A percentile compares a stretch with the other conserved stretches of the same genome.
phyloP scores from a whole-genome alignment of 768 basidiomycete species.

The Gelatoporia subvermispora region DNA sequence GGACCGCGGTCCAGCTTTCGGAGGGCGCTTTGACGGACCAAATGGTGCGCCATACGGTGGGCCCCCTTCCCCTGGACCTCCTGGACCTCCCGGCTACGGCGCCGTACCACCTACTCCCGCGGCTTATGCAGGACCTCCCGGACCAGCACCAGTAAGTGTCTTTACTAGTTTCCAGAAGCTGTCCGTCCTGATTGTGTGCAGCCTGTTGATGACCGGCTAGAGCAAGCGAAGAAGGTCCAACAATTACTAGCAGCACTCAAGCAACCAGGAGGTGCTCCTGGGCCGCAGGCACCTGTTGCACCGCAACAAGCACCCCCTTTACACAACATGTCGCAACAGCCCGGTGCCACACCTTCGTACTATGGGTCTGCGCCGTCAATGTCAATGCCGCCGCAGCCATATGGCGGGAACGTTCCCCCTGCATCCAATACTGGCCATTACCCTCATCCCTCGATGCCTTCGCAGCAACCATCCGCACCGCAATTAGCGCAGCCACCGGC shows the following conservation, averaged over 20 bases:
- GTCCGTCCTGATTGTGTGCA: conserved; percentile 22
- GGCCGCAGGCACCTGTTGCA: conserved; percentile 27
- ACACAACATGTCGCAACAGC: conserved; percentile 19
- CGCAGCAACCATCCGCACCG: conserved; percentile 22
- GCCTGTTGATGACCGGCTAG: conserved; percentile 72
- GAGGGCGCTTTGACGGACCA: conserved; percentile 13
- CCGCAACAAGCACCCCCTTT: conserved; percentile 17
- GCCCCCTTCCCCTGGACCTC: conserved; percentile 7
- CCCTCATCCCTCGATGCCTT: conserved; percentile 26
- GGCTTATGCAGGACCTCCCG: conserved; percentile 28
- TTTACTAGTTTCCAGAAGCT: too few relatives aligned
- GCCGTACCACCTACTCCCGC: conserved; percentile 30
- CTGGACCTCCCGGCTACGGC: conserved; percentile 30
- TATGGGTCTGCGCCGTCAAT: conserved; percentile 9
- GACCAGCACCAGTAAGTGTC: conserved; percentile 28
- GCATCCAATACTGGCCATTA: conserved; percentile 15
- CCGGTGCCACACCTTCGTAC: conserved; percentile 7
- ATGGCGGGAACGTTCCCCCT: conserved; percentile 21
- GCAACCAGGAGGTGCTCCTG: conserved; percentile 45
- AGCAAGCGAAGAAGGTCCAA: conserved; percentile 84
- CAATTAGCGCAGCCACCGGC: conserved; percentile 31
- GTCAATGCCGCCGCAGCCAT: conserved; percentile 14
- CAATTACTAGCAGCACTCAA: conserved; percentile 81
- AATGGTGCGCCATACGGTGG: conserved; percentile 16
- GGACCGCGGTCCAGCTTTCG: conserved; percentile 26